Percentiles rank a stretch among this genome's conserved stretches.
Conservation (phyloP, 73 alveolate species). For the Tetrahymena borealis region DNA sequence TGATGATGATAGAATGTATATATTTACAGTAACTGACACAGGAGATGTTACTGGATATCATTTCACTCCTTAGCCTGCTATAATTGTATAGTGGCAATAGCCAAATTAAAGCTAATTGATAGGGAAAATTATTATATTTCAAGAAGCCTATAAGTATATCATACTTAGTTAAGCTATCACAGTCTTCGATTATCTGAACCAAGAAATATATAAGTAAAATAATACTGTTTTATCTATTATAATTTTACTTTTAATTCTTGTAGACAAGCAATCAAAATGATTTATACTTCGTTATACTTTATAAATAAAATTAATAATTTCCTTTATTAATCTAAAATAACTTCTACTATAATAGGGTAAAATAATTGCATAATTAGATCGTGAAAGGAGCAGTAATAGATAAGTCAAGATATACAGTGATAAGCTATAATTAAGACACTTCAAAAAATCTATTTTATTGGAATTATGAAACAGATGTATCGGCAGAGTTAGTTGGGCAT, state of each 20-base stretch:
- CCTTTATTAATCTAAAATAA: no score
- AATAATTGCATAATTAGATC: not conserved
- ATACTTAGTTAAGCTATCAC: not conserved
- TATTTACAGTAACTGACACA: not conserved
- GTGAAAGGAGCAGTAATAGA: not conserved
- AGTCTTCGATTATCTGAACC: not conserved
- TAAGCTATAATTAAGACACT: not conserved
- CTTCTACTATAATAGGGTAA: not conserved
- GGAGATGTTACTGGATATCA: not conserved
- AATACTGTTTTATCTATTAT: not conserved
- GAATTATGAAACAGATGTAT: not conserved
- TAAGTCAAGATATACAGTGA: not conserved
- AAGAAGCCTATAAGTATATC: not conserved
- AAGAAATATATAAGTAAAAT: not conserved
- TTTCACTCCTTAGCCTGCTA: not conserved
- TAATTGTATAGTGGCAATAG: not conserved
- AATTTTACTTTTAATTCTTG: no score
- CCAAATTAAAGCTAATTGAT: not conserved
- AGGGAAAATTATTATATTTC: not conserved
- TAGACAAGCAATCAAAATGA: no score
- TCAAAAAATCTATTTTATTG: not conserved
- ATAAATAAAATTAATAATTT: no score
- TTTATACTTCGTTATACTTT: no score
- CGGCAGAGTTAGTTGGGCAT: not conserved
- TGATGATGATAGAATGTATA: not conserved